Evolutionary conservation across 306 rosid species (phyloP).

Genomic region (Quercus mongolica): DNA sequence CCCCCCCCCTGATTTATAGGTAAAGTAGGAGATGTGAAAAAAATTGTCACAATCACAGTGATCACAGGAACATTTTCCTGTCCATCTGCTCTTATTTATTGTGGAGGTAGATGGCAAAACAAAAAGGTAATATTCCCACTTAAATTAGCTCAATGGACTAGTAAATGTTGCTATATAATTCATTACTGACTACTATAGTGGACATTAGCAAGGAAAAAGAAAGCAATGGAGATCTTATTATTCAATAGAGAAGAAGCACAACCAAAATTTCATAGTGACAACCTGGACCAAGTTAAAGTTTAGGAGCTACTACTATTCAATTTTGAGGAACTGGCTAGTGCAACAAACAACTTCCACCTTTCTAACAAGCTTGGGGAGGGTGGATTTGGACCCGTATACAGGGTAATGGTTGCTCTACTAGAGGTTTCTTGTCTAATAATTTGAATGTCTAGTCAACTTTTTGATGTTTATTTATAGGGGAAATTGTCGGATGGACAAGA

Average conservation of each 20-base stretch:
- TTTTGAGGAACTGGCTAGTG: conserved; percentile 27
- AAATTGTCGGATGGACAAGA: conserved; percentile 39
- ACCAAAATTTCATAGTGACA: conserved; percentile 20
- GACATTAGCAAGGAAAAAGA: not conserved
- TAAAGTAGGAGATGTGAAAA: not conserved
- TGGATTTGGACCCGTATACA: conserved; percentile 31
- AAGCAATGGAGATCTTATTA: not conserved
- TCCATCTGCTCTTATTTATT: not conserved
- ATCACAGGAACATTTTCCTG: not conserved
- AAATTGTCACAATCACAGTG: conserved; percentile 3
- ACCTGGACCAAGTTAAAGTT: conserved; percentile 1
- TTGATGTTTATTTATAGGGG: conserved; percentile 22
- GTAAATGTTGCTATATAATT: not conserved
- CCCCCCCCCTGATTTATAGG: not conserved
- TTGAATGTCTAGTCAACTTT: too few relatives aligned
- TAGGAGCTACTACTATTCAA: conserved; percentile 38
- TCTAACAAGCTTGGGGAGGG: conserved; percentile 31
- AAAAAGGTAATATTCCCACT: conserved; percentile 10
- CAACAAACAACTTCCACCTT: conserved; percentile 36
- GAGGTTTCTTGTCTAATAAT: not conserved
- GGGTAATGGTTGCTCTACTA: conserved; percentile 11
- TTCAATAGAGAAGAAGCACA: not conserved
- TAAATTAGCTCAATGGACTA: conserved; percentile 22
- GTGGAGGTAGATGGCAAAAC: not conserved
- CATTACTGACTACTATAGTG: not conserved